Base-by-base conservation (phyloP, 2,329 filamentous ascomycete species). In the Fusarium verrucosum region DNA sequence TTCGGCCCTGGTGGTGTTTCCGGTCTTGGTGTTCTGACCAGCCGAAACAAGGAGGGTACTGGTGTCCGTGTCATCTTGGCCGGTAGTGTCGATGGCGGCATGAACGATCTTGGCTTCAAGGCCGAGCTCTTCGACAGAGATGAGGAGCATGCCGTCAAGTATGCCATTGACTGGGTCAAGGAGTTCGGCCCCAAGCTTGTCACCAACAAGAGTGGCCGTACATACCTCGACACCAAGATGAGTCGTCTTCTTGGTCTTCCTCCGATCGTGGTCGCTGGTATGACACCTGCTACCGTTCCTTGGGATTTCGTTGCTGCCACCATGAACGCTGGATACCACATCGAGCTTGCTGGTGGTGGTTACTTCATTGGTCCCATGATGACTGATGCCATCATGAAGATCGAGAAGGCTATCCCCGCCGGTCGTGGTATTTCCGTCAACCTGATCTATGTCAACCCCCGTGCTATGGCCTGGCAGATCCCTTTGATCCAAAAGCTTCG, bases 11-110 rank as follows among this genome's bases (percentile, higher is more conserved):
- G 95, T 73, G 96, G 95, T 63, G 95, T 98, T 66, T 99, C 95
- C 22, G 96, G 96, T 66, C 89, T 99, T 20, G 96, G 95, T 74
- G 92, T 96, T 41, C 83, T 99, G 65, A 99, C 95, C 56, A 98
- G 96, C 84, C 92, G 95, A 72, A 99, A 98, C 85, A 99, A 99
- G 83, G 96, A 99, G 77, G 95, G 95, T 65, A 98, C 93, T 56
- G 95, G 95, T 72, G 95, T 99, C 32, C 92, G 94, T 61, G 94
- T 99, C 67, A 97, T 99, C 68, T 85, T 99, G 57, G 95, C 93
- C 38, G 95, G 96, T 65, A 87, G 92, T n/a, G 90, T 99, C 72
- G 92, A 94, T 72, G 94, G 94, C 47, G 93, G 93, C 19, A 90
- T 96, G 58, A 84, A 86, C 28, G 95, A 98, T 78, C 90, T 99